phyloP scores from a whole-genome alignment of 2,329 filamentous ascomycete species.

The Exserohilum rostratum region DNA sequence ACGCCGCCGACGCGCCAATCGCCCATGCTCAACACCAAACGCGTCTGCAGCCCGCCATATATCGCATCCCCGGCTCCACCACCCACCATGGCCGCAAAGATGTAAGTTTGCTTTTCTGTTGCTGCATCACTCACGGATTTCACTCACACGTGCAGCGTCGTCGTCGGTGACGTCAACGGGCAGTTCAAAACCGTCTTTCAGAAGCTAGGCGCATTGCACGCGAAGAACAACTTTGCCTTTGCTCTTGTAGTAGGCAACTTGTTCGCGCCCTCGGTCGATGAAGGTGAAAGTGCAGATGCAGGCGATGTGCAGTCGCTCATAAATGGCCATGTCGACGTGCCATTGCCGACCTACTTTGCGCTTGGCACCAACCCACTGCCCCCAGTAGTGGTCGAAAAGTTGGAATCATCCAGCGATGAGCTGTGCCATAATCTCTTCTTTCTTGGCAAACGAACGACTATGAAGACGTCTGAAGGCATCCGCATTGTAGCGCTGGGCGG shows the following conservation, averaged over 20 bases:
- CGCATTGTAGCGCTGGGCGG: constrained; percentile 88
- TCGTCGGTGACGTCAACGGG: constrained; percentile 83
- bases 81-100: constrained; percentile 61
- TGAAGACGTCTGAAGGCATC: constrained; percentile 88
- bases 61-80: background rate
- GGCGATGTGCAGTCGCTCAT: constrained; percentile 68
- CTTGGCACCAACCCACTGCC: constrained; percentile 78
- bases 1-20: constrained; percentile 19
- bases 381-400: constrained; percentile 69
- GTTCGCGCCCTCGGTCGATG: constrained; percentile 63
- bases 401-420: constrained; percentile 71
- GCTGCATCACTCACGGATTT: too few species aligned
- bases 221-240: constrained; percentile 87
- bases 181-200: constrained; percentile 75
- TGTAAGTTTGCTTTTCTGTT: constrained; percentile 46
- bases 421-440: constrained; percentile 91
- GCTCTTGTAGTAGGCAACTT: constrained; percentile 85
- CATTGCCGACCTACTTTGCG: constrained; percentile 89
- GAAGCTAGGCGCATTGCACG: constrained; percentile 79
- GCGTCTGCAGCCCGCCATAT: constrained; percentile 10
- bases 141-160: constrained; percentile 63
- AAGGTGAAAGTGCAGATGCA: constrained; percentile 59
- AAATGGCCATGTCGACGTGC: constrained; percentile 72
- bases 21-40: constrained; percentile 21
- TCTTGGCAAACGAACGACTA: constrained; percentile 80